Conservation (phyloP, 768 basidiomycete genomes). For the Pleurotus platypus region DNA sequence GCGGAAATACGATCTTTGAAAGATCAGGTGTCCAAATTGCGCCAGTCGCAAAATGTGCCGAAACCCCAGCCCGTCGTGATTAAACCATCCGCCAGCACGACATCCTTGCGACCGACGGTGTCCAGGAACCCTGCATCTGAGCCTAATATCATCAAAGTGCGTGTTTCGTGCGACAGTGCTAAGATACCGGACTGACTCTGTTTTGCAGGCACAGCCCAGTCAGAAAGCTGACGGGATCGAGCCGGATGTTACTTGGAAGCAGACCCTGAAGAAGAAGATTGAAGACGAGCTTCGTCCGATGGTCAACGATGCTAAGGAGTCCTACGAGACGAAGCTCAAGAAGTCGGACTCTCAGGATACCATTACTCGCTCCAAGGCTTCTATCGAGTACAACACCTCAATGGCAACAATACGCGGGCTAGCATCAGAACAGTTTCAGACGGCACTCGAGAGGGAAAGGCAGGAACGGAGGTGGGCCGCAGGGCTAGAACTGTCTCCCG, state of each 20-base stretch:
- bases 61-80: neutral
- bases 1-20: constrained; percentile 4
- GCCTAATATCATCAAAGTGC: neutral
- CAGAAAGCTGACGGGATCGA: constrained; percentile 2
- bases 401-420: constrained; percentile 4
- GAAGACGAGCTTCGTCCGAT: constrained; percentile 5
- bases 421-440: constrained; percentile 5
- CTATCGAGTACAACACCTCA: neutral
- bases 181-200: neutral
- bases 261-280: constrained; percentile 6
- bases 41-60: neutral
- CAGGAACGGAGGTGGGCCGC: constrained; percentile 4
- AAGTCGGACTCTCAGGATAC: neutral
- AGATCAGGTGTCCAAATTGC: neutral
- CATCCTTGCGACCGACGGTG: constrained; percentile 2
- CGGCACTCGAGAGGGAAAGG: constrained; percentile 5
- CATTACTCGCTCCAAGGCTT: neutral
- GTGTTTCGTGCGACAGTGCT: neutral
- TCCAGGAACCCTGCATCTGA: neutral
- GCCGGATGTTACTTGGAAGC: constrained; percentile 5
- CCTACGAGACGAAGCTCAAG: constrained; percentile 1
- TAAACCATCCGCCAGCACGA: neutral
- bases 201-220: neutral
- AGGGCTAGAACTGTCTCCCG: constrained; percentile 3
- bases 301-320: constrained; percentile 3